Percentiles rank a stretch among this genome's conserved stretches.
Conservation (phyloP, 345 rosid genomes). For the Clarkia xantiana region DNA sequence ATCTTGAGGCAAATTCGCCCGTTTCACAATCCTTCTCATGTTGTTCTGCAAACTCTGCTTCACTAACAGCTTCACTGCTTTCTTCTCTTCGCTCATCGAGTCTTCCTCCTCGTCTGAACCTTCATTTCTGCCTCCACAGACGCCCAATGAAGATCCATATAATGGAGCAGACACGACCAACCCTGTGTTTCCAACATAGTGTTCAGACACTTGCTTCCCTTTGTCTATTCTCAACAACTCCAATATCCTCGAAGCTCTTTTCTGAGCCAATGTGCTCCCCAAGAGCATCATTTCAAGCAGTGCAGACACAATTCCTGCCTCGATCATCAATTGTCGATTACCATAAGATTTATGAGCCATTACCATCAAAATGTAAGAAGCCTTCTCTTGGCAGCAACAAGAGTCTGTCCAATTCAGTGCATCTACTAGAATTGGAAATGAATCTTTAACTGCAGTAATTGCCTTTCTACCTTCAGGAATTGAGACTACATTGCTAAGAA, state of each 20-base stretch:
- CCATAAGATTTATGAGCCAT: conserved; percentile 88
- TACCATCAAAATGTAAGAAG: conserved; percentile 68
- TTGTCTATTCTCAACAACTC: conserved; percentile 69
- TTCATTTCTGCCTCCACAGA: conserved; percentile 24
- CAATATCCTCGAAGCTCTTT: conserved; percentile 86
- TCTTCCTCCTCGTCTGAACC: conserved; percentile 37
- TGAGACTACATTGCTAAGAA: conserved; percentile 67
- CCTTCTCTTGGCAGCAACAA: conserved; percentile 86
- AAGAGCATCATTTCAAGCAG: conserved; percentile 79
- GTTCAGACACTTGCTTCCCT: conserved; percentile 74
- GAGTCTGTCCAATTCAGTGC: conserved; percentile 87
- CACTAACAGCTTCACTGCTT: conserved; percentile 75
- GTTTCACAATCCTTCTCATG: conserved; percentile 77
- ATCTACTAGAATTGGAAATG: conserved; percentile 67
- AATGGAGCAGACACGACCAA: conserved; percentile 78
- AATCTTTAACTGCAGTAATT: conserved; percentile 39
- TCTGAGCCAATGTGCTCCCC: conserved; percentile 86
- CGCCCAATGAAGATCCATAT: conserved; percentile 33
- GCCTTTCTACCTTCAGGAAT: conserved; percentile 76
- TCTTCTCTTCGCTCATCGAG: conserved; percentile 84
- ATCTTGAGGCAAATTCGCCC: conserved; percentile 83
- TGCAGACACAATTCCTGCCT: conserved; percentile 69
- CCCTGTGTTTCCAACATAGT: conserved; percentile 37
- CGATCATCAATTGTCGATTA: conserved; percentile 82
- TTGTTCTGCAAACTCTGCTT: conserved; percentile 88